Evolutionary conservation across 129 eudicot species (phyloP), one percentile per base, ranked within the genome.

Genomic region (Flaveria bidentis): DNA sequence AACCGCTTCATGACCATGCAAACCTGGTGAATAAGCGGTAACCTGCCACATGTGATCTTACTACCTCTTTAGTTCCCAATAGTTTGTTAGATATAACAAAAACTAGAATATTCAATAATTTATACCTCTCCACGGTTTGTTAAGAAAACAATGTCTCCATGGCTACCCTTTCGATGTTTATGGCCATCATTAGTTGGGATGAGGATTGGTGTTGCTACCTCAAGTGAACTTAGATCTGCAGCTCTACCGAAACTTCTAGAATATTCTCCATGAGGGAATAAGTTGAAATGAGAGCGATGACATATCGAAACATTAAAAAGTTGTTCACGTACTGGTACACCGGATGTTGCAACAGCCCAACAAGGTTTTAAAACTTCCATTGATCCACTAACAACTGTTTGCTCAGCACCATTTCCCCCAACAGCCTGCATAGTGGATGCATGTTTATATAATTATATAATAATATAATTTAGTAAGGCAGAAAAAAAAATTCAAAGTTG

Each of bases 281-380:
- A 76, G 80, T 91, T 91, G 53, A 89, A 87, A 75, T 86, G 94
- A 53, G 95, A 65, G 73, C 85, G 90, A 82, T 86, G 99, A 67
- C 99, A 95, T 20, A 95, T 95, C 5, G 99, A 91, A 78, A 92
- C 99, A 86, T 95, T 95, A 25, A 95, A 95, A 4, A 95, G 96
- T 72, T 91, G 97, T 79, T 95, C 99, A 25, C 94, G 89, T 23
- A 95, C 97, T 44, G 99, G 96, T 52, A 95, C 99, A 8, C 99
- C 99, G 50, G 99, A 95, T 55, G 99, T 95, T 60, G 99, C 99
- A 77, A 95, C 86, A 18, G 97, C 99, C 99, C 99, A 95, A 80
- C 99, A 95, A 67, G 99, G 99, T 49, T 88, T 89, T 52, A 95
- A 85, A 33, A 95, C 96, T 71, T 95, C 99, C 96, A 95, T 91